Evolutionary conservation across 768 basidiomycete genomes (phyloP), one percentile per base, ranked within the genome.

Genomic region (Pleurotus platypus): DNA sequence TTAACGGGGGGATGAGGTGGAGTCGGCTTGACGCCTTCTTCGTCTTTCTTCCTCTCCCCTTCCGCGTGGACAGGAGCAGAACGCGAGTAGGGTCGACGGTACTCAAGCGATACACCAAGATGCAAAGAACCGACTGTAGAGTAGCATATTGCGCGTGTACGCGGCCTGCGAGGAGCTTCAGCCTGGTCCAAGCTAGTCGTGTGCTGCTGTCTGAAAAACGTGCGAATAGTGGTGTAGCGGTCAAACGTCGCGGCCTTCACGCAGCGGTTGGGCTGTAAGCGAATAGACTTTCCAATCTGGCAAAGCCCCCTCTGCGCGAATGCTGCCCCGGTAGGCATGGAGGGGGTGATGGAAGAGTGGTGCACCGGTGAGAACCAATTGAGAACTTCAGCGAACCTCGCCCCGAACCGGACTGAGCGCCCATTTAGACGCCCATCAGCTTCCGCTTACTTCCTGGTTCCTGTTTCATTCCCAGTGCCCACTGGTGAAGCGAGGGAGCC

Each of bases 211-310:
- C 63, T 72, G 59, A 88, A 87, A 69, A 87, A 87, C 53, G 67
- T 72, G 46, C 84, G 73, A 55, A 88, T 87, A 50, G 75, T 67
- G 40, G 64, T 75, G 68, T 88, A 88, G 50, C 86, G 82, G 66
- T 85, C 84, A 51, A 83, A 54, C 16, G 68, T 67, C 5, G 75
- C 63, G 35, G 58, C 62, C 3, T 55, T 55, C 57, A 63, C 55
- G 47, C 67, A 62, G 42, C 67, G 55, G 46, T 9, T 37, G 46
- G 49, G n/a, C 18, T 48, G 37, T n/a, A 50, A 16, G 16, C 38
- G 35, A 16, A 7, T 35, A n/a, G 30, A 50, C n/a, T n/a, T 50
- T 18, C 22, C 22, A 40, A 38, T 18, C n/a, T 13, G 51, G 24
- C 26, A 30, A 22, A 50, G 15, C 1, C 26, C 49, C 27, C 35